Evolutionary conservation across 257 asterid genomes (phyloP), one percentile per base, ranked within the genome.

Genomic region (Phtheirospermum japonicum): DNA sequence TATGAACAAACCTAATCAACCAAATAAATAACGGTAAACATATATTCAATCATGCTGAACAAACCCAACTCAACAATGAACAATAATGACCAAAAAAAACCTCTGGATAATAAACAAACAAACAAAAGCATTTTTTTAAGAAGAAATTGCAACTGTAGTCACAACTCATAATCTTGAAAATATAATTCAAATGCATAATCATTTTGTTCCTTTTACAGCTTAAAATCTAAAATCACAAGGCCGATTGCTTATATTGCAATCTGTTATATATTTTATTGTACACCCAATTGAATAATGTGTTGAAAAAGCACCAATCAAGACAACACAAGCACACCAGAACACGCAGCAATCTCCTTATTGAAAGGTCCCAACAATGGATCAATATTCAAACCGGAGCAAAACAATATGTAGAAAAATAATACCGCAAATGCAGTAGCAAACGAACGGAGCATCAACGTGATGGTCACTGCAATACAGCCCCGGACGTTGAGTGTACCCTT

Each of bases 401-500:
- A 50, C 4, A 58, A 31, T 14, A 46, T 13, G n/a, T 6, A 2
- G 2, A 4, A n/a, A 56, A 48, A 48, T 5, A n/a, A 11, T 0
- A 42, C 5, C 19, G 6, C 17, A 4, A 0, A 17, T 3, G 61
- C 61, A n/a, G n/a, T 51, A 80, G 86, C 98, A 82, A 72, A 88
- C 80, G 23, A 92, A 92, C 65, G 98, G 75, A 66, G 85, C 90
- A 67, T 89, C 95, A n/a, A 77, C 83, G 8, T 83, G 95, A 50
- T 68, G 20, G 61, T 92, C 98, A 16, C 90, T 56, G 78, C 98
- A 91, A 58, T 91, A 91, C 9, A 91, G 87, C 51, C 98, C 98
- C 0, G 98, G 98, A 0, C 85, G 86, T 72, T 91, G 98, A n/a
- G 90, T 77, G 71, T 78, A 92, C 10, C 98, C 99, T 55, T 89